Conservation (phyloP, 2,329 filamentous ascomycete genomes). For the Scytalidium lignicola region DNA sequence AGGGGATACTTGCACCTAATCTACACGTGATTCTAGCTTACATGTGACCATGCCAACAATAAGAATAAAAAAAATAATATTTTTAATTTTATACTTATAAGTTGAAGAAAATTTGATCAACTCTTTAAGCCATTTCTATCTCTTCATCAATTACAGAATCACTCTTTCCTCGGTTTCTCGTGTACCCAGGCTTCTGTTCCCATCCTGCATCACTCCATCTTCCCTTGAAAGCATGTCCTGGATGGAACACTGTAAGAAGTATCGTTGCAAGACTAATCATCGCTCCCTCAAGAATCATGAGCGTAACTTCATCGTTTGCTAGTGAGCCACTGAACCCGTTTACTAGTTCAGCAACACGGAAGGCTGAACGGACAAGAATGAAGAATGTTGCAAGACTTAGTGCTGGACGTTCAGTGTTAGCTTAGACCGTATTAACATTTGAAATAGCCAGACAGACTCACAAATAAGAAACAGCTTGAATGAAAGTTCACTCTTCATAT, state of each 20-base stretch:
- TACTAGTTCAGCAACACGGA: slow-evolving; percentile 52
- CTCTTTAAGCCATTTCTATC: not conserved
- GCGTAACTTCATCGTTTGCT: slow-evolving; percentile 38
- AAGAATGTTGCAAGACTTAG: slow-evolving; percentile 40
- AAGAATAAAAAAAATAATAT: too few relatives aligned
- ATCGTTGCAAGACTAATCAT: slow-evolving; percentile 28
- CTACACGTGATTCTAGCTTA: too few relatives aligned
- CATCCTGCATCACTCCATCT: not conserved
- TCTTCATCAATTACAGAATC: not conserved
- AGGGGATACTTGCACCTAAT: too few relatives aligned
- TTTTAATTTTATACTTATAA: too few relatives aligned
- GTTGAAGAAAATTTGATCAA: too few relatives aligned
- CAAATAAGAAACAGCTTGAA: not conserved
- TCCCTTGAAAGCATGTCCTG: slow-evolving; percentile 15
- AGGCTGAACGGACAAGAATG: slow-evolving; percentile 51
- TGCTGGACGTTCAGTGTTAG: slow-evolving; percentile 8
- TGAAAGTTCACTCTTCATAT: not conserved
- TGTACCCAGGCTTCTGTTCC: not conserved
- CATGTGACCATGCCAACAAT: too few relatives aligned
- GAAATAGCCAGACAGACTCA: not conserved
- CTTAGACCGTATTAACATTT: not conserved
- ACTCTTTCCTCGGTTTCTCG: not conserved
- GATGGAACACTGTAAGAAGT: slow-evolving; percentile 27
- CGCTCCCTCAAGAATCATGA: slow-evolving; percentile 39
- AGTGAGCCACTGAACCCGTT: slow-evolving; percentile 47